Evolutionary conservation across 1,284 basidiomycete genomes (phyloP), one percentile per base, ranked within the genome.

Genomic region (Papiliotrema nemorosa): DNA sequence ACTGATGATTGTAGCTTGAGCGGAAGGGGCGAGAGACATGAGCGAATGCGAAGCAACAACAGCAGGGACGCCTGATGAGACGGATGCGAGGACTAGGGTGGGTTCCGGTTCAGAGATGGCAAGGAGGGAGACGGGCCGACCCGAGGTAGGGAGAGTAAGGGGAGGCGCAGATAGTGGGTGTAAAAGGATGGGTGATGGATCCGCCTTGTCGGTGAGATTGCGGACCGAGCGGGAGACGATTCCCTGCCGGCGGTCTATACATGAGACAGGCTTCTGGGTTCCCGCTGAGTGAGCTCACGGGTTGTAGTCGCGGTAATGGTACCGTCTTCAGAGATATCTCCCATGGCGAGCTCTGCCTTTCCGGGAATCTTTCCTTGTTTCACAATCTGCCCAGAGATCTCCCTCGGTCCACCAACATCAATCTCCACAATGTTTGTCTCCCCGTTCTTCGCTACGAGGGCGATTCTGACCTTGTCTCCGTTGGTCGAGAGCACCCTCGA

Each of bases 51-150:
- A 52, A 12, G 56, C 42, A 13, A 72, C 56, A 12, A 66, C 56
- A 5, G 67, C 59, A 1, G 67, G 59, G 10, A 69, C 47, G 14
- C 59, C 50, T 1, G 63, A 44, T 3, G 59, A 47, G 4, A 65
- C 60, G 3, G 63, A 55, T 24, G 59, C 58, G n/a, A 69, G 59
- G 16, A 69, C 53, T 22, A 70, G 51, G 1, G 59, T 57, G 0
- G 66, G 56, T 1, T 53, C 38, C 1, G 68, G 64, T 36, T 62
- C 49, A 2, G 60, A 40, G 12, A 59, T 55, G 26, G 63, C 50
- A 35, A 67, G 24, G 0, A 60, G 41, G 4, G 62, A 57, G 14
- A 68, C 40, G 5, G 66, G 54, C 47, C 52, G 53, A 16, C 53
- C 52, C 1, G 50, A 26, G 5, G 56, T 47, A 2, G 66, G 63